Conservation (phyloP, 768 basidiomycete species). For the Fomitopsis pulvina region DNA sequence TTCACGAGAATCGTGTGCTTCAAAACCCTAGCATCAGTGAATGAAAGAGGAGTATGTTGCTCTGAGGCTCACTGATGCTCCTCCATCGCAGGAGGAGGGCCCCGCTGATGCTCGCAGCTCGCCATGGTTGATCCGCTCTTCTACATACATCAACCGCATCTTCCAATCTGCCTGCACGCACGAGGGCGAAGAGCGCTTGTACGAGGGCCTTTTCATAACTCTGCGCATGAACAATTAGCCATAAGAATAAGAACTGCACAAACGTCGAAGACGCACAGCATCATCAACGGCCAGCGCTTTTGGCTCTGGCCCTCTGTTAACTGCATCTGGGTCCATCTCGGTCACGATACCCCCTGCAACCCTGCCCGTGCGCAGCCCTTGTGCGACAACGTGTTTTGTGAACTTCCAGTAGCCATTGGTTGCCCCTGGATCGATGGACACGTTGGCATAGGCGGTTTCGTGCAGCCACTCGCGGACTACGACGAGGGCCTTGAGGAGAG, state of each 20-base stretch:
- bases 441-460: constrained; percentile 62
- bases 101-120: constrained; percentile 84
- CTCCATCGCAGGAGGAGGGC: constrained; percentile 73
- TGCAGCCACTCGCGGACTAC: constrained; percentile 88
- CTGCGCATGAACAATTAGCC: constrained; percentile 27
- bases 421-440: constrained; percentile 58
- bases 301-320: constrained; percentile 47
- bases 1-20: constrained; percentile 43
- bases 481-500: constrained; percentile 66
- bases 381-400: constrained; percentile 70
- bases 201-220: constrained; percentile 75
- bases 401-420: constrained; percentile 82
- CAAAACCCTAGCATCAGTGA: neutral
- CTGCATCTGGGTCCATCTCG: constrained; percentile 79
- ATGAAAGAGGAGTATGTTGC: neutral
- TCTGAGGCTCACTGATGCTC: constrained; percentile 49
- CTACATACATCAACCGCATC: constrained; percentile 80
- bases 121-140: constrained; percentile 85
- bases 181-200: constrained; percentile 72
- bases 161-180: constrained; percentile 80
- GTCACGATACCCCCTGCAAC: constrained; percentile 45
- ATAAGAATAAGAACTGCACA: neutral
- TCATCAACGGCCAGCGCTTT: constrained; percentile 68
- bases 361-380: constrained; percentile 47
- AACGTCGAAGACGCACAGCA: constrained; percentile 40